Conservation (phyloP, 208 protist genomes). For the Endotrypanum monterogeii region DNA sequence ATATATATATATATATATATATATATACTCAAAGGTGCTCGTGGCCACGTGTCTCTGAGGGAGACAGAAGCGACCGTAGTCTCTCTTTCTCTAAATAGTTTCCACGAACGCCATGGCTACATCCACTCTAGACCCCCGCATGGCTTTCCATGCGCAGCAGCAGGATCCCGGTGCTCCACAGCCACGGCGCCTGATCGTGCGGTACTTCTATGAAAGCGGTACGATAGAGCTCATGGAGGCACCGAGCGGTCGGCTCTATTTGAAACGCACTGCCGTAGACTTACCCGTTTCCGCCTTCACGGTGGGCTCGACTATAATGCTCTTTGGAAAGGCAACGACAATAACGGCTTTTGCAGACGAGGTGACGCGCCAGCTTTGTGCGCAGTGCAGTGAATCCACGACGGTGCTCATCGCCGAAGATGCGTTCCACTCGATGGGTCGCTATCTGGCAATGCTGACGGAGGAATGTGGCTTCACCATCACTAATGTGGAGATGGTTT, state of each 20-base stretch:
- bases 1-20: no score
- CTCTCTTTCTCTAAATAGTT: no score
- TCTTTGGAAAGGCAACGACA: slow-evolving; percentile 63
- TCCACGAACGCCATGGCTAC: slow-evolving; percentile 46
- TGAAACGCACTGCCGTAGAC: slow-evolving; percentile 59
- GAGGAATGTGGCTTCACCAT: slow-evolving; percentile 85
- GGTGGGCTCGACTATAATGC: slow-evolving; percentile 58
- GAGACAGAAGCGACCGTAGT: background rate
- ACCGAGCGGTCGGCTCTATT: slow-evolving; percentile 52
- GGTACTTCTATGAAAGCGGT: slow-evolving; percentile 75
- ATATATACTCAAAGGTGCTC: no score
- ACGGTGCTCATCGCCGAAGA: slow-evolving; percentile 64
- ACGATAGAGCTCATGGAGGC: slow-evolving; percentile 77
- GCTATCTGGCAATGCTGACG: slow-evolving; percentile 69
- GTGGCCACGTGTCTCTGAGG: background rate
- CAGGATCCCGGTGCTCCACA: slow-evolving; percentile 61
- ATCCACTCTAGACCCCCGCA: slow-evolving; percentile 74
- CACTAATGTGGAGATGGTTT: slow-evolving; percentile 67
- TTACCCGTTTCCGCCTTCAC: slow-evolving; percentile 57
- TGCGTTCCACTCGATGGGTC: slow-evolving; percentile 54
- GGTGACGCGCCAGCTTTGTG: slow-evolving; percentile 79
- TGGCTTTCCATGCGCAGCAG: slow-evolving; percentile 79
- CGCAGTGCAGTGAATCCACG: slow-evolving; percentile 65
- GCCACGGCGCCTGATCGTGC: slow-evolving; percentile 55
- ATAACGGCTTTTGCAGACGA: slow-evolving; percentile 80